phyloP scores from a whole-genome alignment of 345 rosid species.

The Hypericum androsaemum region DNA sequence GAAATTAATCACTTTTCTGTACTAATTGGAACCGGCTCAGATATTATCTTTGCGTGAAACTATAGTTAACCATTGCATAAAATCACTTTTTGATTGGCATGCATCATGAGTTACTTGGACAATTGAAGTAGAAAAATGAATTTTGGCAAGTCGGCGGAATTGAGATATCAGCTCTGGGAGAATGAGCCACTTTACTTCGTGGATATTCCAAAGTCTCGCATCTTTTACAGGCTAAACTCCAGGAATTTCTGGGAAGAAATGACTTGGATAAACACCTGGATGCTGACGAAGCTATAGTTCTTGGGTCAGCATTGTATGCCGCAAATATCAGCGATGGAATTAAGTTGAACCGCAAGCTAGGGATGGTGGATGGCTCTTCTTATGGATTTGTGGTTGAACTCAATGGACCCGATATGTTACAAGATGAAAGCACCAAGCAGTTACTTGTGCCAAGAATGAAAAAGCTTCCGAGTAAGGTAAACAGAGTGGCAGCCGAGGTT shows the following conservation, averaged over 20 bases:
- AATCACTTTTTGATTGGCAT: too few species aligned
- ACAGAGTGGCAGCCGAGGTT: background rate
- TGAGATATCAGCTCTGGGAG: too few species aligned
- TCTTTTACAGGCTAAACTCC: conserved; percentile 68
- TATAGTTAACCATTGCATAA: too few species aligned
- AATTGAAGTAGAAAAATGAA: too few species aligned
- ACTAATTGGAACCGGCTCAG: too few species aligned
- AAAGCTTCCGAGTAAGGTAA: conserved; percentile 95
- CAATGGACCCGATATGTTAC: conserved; percentile 58
- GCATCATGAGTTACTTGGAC: too few species aligned
- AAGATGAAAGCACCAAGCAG: conserved; percentile 65
- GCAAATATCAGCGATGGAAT: conserved; percentile 99
- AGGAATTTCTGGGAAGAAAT: conserved; percentile 83
- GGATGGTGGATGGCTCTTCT: conserved; percentile 88
- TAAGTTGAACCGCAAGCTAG: conserved; percentile 87
- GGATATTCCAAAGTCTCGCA: background rate
- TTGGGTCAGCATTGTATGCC: conserved; percentile 86
- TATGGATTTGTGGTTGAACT: conserved; percentile 72
- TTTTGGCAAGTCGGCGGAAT: too few species aligned
- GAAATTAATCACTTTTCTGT: too few species aligned
- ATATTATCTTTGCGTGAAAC: too few species aligned
- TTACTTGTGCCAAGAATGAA: conserved; percentile 85
- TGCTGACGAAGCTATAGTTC: conserved; percentile 98
- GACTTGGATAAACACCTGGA: conserved; percentile 93
- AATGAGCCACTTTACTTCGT: too few species aligned